A percentile compares a stretch with the other conserved stretches of the same genome.
Evolutionary conservation across 1,139 yeast species (phyloP).

Genomic region (Ogataea hybrid): DNA sequence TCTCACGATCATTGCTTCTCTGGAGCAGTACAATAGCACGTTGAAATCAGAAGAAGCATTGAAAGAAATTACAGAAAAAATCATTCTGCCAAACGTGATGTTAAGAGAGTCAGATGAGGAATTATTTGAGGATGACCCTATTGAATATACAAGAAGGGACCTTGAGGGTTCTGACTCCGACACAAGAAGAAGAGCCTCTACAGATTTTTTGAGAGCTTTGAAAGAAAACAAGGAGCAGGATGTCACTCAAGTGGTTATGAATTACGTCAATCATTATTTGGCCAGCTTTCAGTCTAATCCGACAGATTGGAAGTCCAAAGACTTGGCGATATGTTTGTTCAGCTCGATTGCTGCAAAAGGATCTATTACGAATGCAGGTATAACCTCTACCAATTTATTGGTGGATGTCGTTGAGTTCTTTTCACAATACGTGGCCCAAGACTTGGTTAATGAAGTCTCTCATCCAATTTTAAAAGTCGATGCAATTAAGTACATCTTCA

Average conservation of each 20-base stretch:
- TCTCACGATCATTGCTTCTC: conserved; percentile 75
- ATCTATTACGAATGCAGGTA: conserved; percentile 78
- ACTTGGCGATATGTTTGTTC: conserved; percentile 81
- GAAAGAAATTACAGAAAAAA: conserved; percentile 75
- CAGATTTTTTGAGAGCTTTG: conserved; percentile 85
- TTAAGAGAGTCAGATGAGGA: conserved; percentile 89
- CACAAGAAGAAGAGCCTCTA: conserved; percentile 86
- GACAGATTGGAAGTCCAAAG: conserved; percentile 78
- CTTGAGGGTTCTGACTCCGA: conserved; percentile 94
- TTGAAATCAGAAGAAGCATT: conserved; percentile 69
- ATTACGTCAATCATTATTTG: conserved; percentile 71
- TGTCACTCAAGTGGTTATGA: conserved; percentile 73
- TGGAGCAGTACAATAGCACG: conserved; percentile 61
- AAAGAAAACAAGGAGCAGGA: conserved; percentile 74
- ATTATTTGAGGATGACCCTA: conserved; percentile 94
- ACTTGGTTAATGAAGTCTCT: conserved; percentile 51
- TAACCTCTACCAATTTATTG: conserved; percentile 79
- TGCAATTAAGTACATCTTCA: conserved; percentile 86
- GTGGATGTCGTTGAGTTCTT: conserved; percentile 89
- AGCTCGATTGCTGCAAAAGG: conserved; percentile 92
- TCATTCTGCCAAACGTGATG: conserved; percentile 83
- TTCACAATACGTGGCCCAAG: conserved; percentile 75
- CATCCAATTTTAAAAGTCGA: conserved; percentile 85
- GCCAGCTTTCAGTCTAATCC: conserved; percentile 43
- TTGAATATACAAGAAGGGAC: conserved; percentile 87